A percentile compares a stretch with the other conserved stretches of the same genome.
phyloP scores from a whole-genome alignment of 768 basidiomycete species.

The Rhizopogon roseolus region DNA sequence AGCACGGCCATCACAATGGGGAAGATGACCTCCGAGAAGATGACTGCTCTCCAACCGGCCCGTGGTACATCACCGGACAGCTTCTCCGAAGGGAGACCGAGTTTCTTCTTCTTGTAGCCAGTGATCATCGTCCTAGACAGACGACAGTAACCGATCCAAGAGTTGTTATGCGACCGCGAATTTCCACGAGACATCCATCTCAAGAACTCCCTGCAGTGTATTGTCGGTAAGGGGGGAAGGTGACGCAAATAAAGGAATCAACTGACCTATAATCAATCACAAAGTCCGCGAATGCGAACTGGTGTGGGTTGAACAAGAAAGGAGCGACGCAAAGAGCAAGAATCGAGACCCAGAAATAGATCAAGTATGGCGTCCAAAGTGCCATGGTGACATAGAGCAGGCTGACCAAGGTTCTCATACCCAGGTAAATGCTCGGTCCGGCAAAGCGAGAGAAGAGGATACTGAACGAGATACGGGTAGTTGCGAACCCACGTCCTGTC shows the following conservation, averaged over 20 bases:
- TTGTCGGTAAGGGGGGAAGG: neutral
- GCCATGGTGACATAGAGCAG: conserved; percentile 91
- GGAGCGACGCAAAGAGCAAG: conserved; percentile 89
- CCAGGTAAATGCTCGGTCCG: conserved; percentile 96
- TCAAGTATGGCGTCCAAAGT: conserved; percentile 86
- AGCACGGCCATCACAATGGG: conserved; percentile 81
- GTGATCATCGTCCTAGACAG: conserved; percentile 98
- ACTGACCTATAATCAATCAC: conserved; percentile 89
- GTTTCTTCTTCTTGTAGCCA: conserved; percentile 98
- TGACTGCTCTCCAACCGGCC: conserved; percentile 86
- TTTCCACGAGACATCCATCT: conserved; percentile 99
- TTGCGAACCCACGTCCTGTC: conserved; percentile 98
- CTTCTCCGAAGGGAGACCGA: conserved; percentile 97
- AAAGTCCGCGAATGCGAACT: conserved; percentile 96
- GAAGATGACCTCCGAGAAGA: conserved; percentile 84
- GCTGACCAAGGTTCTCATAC: conserved; percentile 89
- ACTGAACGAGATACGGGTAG: conserved; percentile 89
- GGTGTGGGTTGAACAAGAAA: conserved; percentile 99
- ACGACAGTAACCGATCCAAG: conserved; percentile 99
- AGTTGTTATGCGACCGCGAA: conserved; percentile 94
- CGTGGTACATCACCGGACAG: conserved; percentile 93
- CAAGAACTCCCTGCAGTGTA: conserved; percentile 74
- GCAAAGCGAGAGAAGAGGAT: conserved; percentile 98
- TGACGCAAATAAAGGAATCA: neutral
- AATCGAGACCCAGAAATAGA: conserved; percentile 98